Evolutionary conservation across 1,284 basidiomycete species (phyloP), one percentile per base, ranked within the genome.

Genomic region (Cryptococcus depauperatus): DNA sequence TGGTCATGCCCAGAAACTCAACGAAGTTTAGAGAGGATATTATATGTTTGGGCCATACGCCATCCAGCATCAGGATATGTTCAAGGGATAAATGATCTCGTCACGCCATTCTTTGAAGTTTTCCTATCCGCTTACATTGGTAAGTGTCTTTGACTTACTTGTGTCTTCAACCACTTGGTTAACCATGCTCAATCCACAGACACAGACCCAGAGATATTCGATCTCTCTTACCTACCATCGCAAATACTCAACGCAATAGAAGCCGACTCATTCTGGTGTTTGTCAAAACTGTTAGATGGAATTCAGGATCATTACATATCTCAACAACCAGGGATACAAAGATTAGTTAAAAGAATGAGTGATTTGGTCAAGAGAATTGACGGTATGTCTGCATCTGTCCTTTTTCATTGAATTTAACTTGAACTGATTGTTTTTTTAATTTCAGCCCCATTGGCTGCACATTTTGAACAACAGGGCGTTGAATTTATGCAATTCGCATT

Each of bases 401-500:
- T 30, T 30, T 2, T 1, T 2, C n/a, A n/a, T 28, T 43, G 9
- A 26, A 19, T 33, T 29, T n/a, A n/a, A 23, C 4, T 13, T 19
- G 4, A 8, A 32, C 41, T 37, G 35, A 23, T 30, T 11, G 28
- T 4, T 30, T 51, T 90, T 86, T n/a, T n/a, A n/a, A n/a, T n/a
- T n/a, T n/a, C n/a, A n/a, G n/a, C 83, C 18, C 85, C 86, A 1
- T 76, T 96, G 14, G 78, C 82, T 4, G 73, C 79, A 2, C 91
- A 97, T 70, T 76, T 97, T 29, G 83, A 84, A 51, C 74, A 81
- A 11, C 83, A 97, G 69, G 86, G 85, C 57, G 90, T 97, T 56
- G 90, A 96, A 72, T 97, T 93, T 62, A 93, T 97, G 82, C 91
- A 97, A 66, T 97, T 96, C 56, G 90, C 92, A 32, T 97, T 97